Conservation (phyloP, 768 basidiomycete species). For the Postia placenta region DNA sequence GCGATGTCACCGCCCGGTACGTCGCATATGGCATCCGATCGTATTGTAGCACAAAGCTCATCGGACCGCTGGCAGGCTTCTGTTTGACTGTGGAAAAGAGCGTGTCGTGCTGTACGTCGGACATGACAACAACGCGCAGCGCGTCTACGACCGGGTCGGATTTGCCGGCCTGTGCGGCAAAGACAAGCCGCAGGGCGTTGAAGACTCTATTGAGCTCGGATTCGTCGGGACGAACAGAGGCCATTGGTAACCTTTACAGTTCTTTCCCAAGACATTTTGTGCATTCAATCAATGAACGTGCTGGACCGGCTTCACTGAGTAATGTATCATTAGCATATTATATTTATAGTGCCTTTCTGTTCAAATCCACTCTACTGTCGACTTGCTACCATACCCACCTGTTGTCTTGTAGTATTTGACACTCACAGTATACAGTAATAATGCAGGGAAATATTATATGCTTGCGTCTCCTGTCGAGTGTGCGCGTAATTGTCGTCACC, state of each 20-base stretch:
- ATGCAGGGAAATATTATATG: too few species aligned
- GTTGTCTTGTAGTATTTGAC: too few species aligned
- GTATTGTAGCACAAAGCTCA: slow-evolving; percentile 5
- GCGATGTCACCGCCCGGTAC: slow-evolving; percentile 38
- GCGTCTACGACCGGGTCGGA: slow-evolving; percentile 49
- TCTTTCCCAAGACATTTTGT: background rate
- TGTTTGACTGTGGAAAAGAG: slow-evolving; percentile 37
- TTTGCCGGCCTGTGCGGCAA: slow-evolving; percentile 40
- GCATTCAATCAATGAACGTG: background rate
- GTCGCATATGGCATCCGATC: slow-evolving; percentile 13
- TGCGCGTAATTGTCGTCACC: too few species aligned
- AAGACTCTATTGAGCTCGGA: slow-evolving; percentile 49
- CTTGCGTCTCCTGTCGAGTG: too few species aligned
- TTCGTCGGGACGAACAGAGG: slow-evolving; percentile 41
- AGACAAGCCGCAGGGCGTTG: slow-evolving; percentile 33
- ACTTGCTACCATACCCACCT: too few species aligned
- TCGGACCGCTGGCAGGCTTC: slow-evolving; percentile 27
- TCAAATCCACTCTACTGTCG: background rate
- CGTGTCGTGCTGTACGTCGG: slow-evolving; percentile 51
- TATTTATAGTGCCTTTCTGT: background rate
- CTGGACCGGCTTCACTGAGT: background rate
- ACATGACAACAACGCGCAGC: slow-evolving; percentile 41
- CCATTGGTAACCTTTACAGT: slow-evolving; percentile 38
- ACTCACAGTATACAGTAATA: too few species aligned
- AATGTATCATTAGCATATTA: background rate